Evolutionary conservation across 148 eudicot genomes (phyloP).

Genomic region (Rhododendron griersonianum): DNA sequence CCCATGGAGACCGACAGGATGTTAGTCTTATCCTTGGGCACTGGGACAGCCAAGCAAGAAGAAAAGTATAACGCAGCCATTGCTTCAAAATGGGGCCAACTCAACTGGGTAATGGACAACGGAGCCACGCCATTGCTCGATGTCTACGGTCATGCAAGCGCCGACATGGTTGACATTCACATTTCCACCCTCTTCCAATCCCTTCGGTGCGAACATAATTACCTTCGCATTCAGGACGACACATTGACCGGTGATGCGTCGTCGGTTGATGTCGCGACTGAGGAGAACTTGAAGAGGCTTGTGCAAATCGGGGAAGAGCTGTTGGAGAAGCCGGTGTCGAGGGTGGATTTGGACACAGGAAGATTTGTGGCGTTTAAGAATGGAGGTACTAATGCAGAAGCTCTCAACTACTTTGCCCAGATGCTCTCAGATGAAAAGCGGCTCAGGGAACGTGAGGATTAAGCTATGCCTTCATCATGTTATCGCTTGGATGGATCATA

Average conservation of each 20-base stretch:
- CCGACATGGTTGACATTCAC: conserved; percentile 41
- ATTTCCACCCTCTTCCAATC: conserved; percentile 27
- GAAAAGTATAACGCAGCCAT: conserved; percentile 22
- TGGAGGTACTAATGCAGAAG: conserved; percentile 51
- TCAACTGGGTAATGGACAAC: conserved; percentile 24
- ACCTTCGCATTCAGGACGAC: conserved; percentile 53
- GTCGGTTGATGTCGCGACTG: conserved; percentile 51
- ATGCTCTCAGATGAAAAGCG: conserved; percentile 51
- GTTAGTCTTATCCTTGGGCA: conserved; percentile 35
- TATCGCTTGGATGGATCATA: neutral
- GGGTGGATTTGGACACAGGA: conserved; percentile 58
- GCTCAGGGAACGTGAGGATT: conserved; percentile 15
- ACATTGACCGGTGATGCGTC: conserved; percentile 40
- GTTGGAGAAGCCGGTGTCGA: conserved; percentile 40
- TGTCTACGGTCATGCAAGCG: conserved; percentile 19
- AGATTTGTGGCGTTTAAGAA: conserved; percentile 21
- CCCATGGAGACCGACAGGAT: conserved; percentile 16
- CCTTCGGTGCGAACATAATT: conserved; percentile 12
- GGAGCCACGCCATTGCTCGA: conserved; percentile 30
- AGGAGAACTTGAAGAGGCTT: conserved; percentile 47
- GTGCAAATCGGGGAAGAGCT: conserved; percentile 44
- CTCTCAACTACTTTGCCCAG: conserved; percentile 48
- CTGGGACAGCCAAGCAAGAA: conserved; percentile 26
- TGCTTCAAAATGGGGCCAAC: conserved; percentile 31
- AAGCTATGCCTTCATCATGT: neutral